Percentiles rank a stretch among this genome's conserved stretches.
These are phyloP conservation scores for Urtica urens DNA, from an alignment of 306 rosid genomes.

Conservation along the genomic window DNA sequence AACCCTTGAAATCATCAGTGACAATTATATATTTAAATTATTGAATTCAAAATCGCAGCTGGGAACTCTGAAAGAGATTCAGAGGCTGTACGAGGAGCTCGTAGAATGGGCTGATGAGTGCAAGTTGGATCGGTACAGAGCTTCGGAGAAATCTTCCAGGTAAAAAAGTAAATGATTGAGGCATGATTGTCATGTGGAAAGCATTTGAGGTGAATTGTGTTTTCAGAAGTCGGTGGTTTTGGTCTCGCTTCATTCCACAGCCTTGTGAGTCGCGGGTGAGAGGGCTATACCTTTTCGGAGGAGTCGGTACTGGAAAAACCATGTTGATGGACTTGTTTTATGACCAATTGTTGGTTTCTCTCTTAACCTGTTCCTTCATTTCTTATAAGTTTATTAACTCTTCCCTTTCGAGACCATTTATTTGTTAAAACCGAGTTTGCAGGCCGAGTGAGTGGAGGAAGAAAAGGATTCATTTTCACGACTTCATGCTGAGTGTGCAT, in stretches of 20 bases:
- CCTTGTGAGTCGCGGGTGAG: conserved; percentile 68
- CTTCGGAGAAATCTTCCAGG: conserved; percentile 66
- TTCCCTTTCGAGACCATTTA: neutral
- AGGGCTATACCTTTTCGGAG: conserved; percentile 93
- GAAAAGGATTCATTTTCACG: conserved; percentile 94
- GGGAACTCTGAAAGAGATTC: conserved; percentile 69
- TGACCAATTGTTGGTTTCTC: conserved; percentile 72
- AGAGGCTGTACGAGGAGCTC: conserved; percentile 85
- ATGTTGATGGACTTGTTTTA: conserved; percentile 97
- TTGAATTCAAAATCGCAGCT: conserved; percentile 33
- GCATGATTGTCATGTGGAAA: too few species aligned
- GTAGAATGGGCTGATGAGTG: conserved; percentile 52
- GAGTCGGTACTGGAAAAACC: conserved; percentile 98
- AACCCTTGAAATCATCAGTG: neutral
- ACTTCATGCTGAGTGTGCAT: conserved; percentile 89
- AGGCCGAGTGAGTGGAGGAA: conserved; percentile 82
- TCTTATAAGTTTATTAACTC: conserved; percentile 8
- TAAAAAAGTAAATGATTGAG: conserved; percentile 11
- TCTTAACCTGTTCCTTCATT: conserved; percentile 10
- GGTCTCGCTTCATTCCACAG: conserved; percentile 89
- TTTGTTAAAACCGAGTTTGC: conserved; percentile 19
- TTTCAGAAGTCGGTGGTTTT: conserved; percentile 83
- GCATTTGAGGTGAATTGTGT: too few species aligned
- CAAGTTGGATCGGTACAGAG: conserved; percentile 50
- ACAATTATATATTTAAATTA: neutral